Evolutionary conservation across 495 filamentous ascomycete species (phyloP).

Genomic region (Penicillium macrosclerotiorum): DNA sequence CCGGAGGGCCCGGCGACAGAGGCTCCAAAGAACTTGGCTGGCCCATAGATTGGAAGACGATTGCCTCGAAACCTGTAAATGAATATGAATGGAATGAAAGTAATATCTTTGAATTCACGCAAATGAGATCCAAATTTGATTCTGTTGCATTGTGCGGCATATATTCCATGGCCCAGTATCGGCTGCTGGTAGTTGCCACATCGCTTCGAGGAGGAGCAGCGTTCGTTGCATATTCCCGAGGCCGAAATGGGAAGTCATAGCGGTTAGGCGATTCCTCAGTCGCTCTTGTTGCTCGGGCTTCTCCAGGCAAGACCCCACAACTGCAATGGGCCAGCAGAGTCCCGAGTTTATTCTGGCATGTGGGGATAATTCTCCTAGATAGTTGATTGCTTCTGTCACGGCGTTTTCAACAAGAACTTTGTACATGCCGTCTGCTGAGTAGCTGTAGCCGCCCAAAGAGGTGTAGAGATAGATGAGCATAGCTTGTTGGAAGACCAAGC

Average conservation of each 20-base stretch:
- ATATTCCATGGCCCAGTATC: slow-evolving; percentile 40
- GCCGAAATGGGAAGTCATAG: slow-evolving; percentile 32
- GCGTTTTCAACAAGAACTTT: slow-evolving; percentile 28
- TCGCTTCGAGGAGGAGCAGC: slow-evolving; percentile 31
- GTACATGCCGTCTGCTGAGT: slow-evolving; percentile 31
- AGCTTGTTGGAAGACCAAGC: slow-evolving; percentile 36
- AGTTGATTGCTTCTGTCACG: slow-evolving; percentile 29
- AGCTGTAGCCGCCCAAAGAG: slow-evolving; percentile 26
- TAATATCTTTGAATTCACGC: slow-evolving; percentile 17
- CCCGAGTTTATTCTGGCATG: slow-evolving; percentile 36
- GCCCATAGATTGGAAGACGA: not conserved
- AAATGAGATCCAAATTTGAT: slow-evolving; percentile 44
- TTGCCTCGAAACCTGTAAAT: not conserved
- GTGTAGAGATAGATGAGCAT: slow-evolving; percentile 40
- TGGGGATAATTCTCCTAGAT: slow-evolving; percentile 26
- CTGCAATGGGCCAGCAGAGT: slow-evolving; percentile 39
- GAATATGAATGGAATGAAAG: no score
- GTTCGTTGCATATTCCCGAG: slow-evolving; percentile 40
- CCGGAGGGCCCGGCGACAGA: slow-evolving; percentile 70
- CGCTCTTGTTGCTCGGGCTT: slow-evolving; percentile 19
- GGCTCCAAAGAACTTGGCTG: slow-evolving; percentile 62
- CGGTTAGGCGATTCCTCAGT: slow-evolving; percentile 19
- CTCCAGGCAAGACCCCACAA: slow-evolving; percentile 33
- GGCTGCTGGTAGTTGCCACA: slow-evolving; percentile 29
- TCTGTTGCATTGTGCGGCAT: slow-evolving; percentile 36